Conservation (phyloP, 2,329 filamentous ascomycete genomes). For the Exophiala sp. region DNA sequence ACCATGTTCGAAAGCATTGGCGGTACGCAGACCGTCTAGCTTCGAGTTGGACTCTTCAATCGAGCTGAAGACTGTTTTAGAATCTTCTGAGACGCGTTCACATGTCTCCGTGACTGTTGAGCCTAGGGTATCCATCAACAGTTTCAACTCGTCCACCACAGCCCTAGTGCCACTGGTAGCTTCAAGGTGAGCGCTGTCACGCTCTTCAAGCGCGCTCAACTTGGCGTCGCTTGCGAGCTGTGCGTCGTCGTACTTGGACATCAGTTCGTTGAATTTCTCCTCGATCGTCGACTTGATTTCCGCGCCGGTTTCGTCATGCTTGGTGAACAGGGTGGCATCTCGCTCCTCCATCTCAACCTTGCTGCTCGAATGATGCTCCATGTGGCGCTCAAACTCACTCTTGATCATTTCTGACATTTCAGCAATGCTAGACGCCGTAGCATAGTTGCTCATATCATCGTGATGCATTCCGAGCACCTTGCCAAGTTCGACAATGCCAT, state of each 20-base stretch:
- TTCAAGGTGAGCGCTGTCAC: constrained; percentile 65
- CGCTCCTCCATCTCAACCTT: constrained; percentile 71
- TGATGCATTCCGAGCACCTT: constrained; percentile 63
- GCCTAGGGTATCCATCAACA: constrained; percentile 78
- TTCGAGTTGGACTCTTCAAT: constrained; percentile 73
- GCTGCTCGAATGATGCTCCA: constrained; percentile 68
- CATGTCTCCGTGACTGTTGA: constrained; percentile 72
- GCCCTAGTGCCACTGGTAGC: constrained; percentile 68
- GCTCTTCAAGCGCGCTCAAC: constrained; percentile 65
- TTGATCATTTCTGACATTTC: constrained; percentile 71
- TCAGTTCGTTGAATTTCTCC: constrained; percentile 72
- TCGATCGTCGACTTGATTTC: constrained; percentile 57
- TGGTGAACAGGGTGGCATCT: constrained; percentile 50
- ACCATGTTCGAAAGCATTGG: constrained; percentile 71
- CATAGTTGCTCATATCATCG: constrained; percentile 47
- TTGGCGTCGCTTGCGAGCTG: constrained; percentile 68
- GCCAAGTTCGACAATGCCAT: constrained; percentile 51
- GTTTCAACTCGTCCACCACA: constrained; percentile 78
- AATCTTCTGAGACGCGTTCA: constrained; percentile 81
- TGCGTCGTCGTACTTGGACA: constrained; percentile 83
- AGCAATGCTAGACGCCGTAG: constrained; percentile 56
- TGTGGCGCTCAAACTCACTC: constrained; percentile 79
- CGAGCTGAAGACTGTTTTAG: constrained; percentile 75
- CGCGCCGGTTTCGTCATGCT: constrained; percentile 55
- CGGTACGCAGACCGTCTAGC: constrained; percentile 64